Conservation (phyloP, 2,329 filamentous ascomycete genomes). For the Byssothecium circinans region DNA sequence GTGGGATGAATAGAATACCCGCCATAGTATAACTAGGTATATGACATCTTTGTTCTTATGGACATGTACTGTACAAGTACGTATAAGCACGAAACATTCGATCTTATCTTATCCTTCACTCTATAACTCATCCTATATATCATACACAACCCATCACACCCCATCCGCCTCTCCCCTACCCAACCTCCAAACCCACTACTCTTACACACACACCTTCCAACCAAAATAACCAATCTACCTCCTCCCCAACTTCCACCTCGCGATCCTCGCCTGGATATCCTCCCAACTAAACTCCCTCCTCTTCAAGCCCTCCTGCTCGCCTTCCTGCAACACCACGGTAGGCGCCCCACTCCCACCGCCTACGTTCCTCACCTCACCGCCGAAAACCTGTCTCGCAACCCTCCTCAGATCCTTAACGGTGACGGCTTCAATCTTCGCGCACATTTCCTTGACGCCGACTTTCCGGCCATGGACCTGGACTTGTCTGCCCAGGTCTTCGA, state of each 20-base stretch:
- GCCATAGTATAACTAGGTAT: too few species aligned
- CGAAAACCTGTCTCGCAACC: constrained; percentile 77
- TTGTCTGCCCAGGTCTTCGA: constrained; percentile 92
- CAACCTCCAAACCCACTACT: neutral
- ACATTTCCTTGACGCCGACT: constrained; percentile 92
- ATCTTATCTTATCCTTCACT: too few species aligned
- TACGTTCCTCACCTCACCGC: constrained; percentile 72
- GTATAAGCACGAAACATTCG: too few species aligned
- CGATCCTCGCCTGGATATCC: constrained; percentile 85
- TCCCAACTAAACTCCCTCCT: constrained; percentile 76
- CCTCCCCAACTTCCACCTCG: constrained; percentile 78
- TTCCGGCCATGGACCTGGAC: constrained; percentile 96
- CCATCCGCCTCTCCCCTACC: neutral
- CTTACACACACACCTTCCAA: too few species aligned
- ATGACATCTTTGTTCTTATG: too few species aligned
- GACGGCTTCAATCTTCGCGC: constrained; percentile 77
- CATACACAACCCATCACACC: too few species aligned
- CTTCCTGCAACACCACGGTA: constrained; percentile 93
- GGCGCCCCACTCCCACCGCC: constrained; percentile 83
- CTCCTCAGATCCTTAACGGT: constrained; percentile 78
- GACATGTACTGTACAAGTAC: too few species aligned
- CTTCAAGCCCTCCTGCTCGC: constrained; percentile 70
- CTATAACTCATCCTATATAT: too few species aligned
- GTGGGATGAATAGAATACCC: too few species aligned
- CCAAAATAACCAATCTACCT: constrained; percentile 44